Evolutionary conservation across 768 basidiomycete genomes (phyloP).

Genomic region (Lepiota subincarnata): DNA sequence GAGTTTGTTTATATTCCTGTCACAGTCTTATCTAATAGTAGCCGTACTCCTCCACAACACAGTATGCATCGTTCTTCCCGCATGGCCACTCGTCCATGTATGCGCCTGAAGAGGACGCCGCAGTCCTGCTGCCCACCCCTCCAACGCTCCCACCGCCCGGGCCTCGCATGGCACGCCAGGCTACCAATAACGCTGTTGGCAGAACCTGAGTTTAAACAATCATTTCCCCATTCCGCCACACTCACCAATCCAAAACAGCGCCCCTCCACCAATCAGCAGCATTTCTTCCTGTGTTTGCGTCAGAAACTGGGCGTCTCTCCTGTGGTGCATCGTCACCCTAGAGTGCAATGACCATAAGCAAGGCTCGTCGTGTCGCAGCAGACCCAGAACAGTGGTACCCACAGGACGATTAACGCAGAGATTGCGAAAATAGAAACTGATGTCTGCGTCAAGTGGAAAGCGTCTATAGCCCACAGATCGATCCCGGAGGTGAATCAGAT

Average conservation of each 20-base stretch:
- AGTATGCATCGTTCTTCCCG: constrained; percentile 55
- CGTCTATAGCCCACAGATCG: constrained; percentile 36
- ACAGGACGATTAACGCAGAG: constrained; percentile 63
- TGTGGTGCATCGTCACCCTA: constrained; percentile 69
- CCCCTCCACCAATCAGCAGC: constrained; percentile 66
- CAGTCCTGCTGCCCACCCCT: constrained; percentile 12
- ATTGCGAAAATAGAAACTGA: constrained; percentile 68
- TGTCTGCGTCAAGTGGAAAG: constrained; percentile 68
- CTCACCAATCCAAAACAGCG: constrained; percentile 75
- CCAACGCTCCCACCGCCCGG: constrained; percentile 17
- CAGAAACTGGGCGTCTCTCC: constrained; percentile 53
- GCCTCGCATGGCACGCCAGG: constrained; percentile 39
- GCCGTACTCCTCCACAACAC: constrained; percentile 64
- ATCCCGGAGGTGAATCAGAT: background rate
- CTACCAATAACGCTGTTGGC: constrained; percentile 34
- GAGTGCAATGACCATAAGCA: background rate
- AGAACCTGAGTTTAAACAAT: background rate
- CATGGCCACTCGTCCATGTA: constrained; percentile 36
- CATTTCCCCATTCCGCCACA: constrained; percentile 8
- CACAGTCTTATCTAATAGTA: background rate
- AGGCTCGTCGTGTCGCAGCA: background rate
- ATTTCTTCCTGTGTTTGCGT: constrained; percentile 72
- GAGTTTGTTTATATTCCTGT: constrained; percentile 13
- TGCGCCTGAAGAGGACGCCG: constrained; percentile 15
- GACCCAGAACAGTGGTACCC: constrained; percentile 22